Evolutionary conservation across 768 basidiomycete genomes (phyloP).

Genomic region (Rhizopogon vulgaris): DNA sequence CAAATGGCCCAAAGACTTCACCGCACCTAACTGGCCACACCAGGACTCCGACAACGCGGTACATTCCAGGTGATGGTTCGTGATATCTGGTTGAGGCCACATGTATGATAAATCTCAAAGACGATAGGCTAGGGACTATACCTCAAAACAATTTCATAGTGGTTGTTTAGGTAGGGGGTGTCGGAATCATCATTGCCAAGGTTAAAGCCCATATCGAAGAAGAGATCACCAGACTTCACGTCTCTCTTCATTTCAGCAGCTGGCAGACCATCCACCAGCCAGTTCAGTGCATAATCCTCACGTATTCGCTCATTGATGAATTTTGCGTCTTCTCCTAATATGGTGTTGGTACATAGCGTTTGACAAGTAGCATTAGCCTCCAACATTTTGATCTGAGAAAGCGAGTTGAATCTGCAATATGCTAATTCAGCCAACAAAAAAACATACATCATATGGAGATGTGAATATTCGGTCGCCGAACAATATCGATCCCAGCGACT

Average conservation of each 20-base stretch:
- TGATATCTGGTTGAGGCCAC: constrained; percentile 61
- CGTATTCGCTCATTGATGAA: constrained; percentile 90
- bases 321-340: constrained; percentile 68
- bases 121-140: constrained; percentile 22
- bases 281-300: constrained; percentile 91
- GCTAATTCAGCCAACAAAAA: background rate
- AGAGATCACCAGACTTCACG: constrained; percentile 69
- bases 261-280: constrained; percentile 92
- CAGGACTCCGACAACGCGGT: constrained; percentile 87
- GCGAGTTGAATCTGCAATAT: constrained; percentile 6
- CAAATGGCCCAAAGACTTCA: background rate
- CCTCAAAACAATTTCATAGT: constrained; percentile 84
- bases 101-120: background rate
- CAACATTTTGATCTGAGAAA: constrained; percentile 70
- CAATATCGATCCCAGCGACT: constrained; percentile 88
- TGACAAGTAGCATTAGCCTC: constrained; percentile 70
- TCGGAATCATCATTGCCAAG: constrained; percentile 71
- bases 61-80: constrained; percentile 55
- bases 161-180: constrained; percentile 78
- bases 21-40: constrained; percentile 63
- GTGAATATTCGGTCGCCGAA: constrained; percentile 95
- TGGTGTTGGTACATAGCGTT: constrained; percentile 56
- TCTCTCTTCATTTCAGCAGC: constrained; percentile 91
- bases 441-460: constrained; percentile 77
- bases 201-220: constrained; percentile 93